These are phyloP conservation scores for Murraya koenigii DNA, from an alignment of 345 rosid genomes.

Conservation along the genomic window DNA sequence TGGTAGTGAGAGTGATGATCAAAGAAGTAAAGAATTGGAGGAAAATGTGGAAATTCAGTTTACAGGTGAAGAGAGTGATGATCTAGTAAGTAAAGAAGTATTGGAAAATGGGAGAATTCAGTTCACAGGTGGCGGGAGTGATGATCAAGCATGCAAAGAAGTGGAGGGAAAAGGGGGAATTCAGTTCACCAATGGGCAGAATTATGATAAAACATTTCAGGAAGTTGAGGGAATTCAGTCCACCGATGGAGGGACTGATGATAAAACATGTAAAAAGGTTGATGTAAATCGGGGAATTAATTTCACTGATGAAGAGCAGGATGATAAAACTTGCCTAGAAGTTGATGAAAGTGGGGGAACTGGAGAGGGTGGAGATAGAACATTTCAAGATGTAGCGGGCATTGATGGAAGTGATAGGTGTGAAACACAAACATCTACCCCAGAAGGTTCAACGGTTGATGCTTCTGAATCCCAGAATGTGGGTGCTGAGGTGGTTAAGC, in stretches of 20 bases:
- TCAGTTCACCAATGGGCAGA: background rate
- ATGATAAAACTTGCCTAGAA: background rate
- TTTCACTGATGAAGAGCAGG: background rate
- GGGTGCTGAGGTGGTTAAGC: slow-evolving; percentile 42
- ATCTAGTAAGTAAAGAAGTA: background rate
- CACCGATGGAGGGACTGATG: background rate
- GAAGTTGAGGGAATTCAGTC: background rate
- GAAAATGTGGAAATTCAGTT: background rate
- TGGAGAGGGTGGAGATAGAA: slow-evolving; percentile 9
- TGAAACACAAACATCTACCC: slow-evolving; percentile 17
- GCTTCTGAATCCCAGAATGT: slow-evolving; percentile 39
- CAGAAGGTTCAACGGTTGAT: slow-evolving; percentile 27
- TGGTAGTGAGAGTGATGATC: background rate
- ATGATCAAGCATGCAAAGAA: background rate
- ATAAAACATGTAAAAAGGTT: background rate
- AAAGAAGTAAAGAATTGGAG: background rate
- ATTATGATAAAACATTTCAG: background rate
- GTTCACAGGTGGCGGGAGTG: background rate
- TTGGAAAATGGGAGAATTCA: background rate
- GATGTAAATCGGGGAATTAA: background rate
- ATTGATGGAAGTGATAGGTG: slow-evolving; percentile 21
- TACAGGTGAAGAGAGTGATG: background rate
- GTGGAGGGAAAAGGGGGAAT: background rate
- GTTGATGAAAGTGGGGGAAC: background rate
- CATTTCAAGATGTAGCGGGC: slow-evolving; percentile 17